Percentiles rank a stretch among this genome's conserved stretches.
Evolutionary conservation across 2,329 filamentous ascomycete genomes (phyloP).

Genomic region (Scedosporium dehoogii): DNA sequence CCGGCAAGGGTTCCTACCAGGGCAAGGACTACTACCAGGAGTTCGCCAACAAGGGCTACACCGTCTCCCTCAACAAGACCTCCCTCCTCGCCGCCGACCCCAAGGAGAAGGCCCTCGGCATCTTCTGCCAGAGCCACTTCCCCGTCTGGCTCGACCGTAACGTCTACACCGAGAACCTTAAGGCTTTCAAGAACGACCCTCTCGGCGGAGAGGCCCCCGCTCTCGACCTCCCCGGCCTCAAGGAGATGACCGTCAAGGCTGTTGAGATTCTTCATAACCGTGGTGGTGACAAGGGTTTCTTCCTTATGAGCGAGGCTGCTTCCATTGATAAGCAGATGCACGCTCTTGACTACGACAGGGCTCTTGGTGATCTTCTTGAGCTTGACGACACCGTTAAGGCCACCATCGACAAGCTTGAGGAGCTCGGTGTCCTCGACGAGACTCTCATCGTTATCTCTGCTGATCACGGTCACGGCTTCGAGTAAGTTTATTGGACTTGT

Average conservation of each 20-base stretch:
- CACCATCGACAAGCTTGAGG: conserved; percentile 59
- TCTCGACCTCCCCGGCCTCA: conserved; percentile 69
- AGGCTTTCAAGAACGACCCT: conserved; percentile 57
- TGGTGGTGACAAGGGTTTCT: conserved; percentile 63
- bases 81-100: conserved; percentile 49
- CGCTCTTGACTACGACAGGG: conserved; percentile 72
- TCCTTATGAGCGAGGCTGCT: conserved; percentile 80
- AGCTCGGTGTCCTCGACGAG: conserved; percentile 57
- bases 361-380: conserved; percentile 75
- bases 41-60: conserved; percentile 64
- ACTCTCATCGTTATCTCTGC: conserved; percentile 74
- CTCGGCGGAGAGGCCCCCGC: conserved; percentile 54
- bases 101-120: conserved; percentile 57
- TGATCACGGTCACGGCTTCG: conserved; percentile 86
- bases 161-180: conserved; percentile 63
- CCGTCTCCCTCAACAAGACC: conserved; percentile 64
- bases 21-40: conserved; percentile 71
- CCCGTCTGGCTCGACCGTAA: conserved; percentile 84
- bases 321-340: conserved; percentile 91
- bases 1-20: conserved; percentile 53
- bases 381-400: conserved; percentile 75
- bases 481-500: conserved; percentile 22
- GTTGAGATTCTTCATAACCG: conserved; percentile 65
- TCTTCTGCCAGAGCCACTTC: conserved; percentile 67
- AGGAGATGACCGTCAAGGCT: conserved; percentile 84